Evolutionary conservation across 441 rosid genomes (phyloP), one percentile per base, ranked within the genome.

Genomic region (Gossypium schwendimanii): DNA sequence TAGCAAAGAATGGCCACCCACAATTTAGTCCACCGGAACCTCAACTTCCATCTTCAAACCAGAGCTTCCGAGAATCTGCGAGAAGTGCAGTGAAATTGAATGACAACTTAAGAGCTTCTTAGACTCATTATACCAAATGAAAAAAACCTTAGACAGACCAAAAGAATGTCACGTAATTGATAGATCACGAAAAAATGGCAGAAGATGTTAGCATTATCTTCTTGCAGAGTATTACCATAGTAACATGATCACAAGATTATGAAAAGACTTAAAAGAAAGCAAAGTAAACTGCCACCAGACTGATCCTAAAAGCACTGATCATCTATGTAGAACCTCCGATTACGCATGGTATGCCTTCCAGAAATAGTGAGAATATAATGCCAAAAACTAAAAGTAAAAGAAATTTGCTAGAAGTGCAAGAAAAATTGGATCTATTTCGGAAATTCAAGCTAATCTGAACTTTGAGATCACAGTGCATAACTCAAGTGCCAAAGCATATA

Each of bases 21-120:
- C 57, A 14, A 55, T 31, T 84, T 72, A 88, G 70, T 88, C 93
- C 53, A 85, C 89, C 1, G 86, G 91, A 73, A 87, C 89, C 82
- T 88, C 93, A n/a, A 84, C 91, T 76, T 87, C 93, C 89, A 87
- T 85, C 81, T 81, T 84, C 75, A 87, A 68, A 68, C 71, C 87
- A 14, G 87, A 71, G 82, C 79, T 80, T 44, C 85, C 87, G 11
- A 87, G 84, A 81, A 85, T 76, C 93, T 85, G 85, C 65, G 73
- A 12, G 47, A 18, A 75, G 36, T 44, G 45, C 28, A 24, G 55
- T 44, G 0, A 45, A 39, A 44, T 44, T 71, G 23, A n/a, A 71
- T 17, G 72, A 45, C 28, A 52, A 68, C 31, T 26, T 68, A 68
- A 26, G 71, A 26, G 71, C 44, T 47, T 47, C 54, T 24, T 39